phyloP scores from a whole-genome alignment of 129 eudicot species.

The Helianthus annuus region HanXRQr2.0-SUNRISE NC_035433.2:30941321-30941820 shows the following conservation, averaged over 20 bases:
- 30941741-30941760: too few species aligned
- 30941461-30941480: conserved; percentile 97
- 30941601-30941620: too few species aligned
- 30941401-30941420: conserved; percentile 76
- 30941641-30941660: too few species aligned
- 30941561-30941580: conserved; percentile 21
- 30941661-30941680: too few species aligned
- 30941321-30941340: conserved; percentile 49
- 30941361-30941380: conserved; percentile 97
- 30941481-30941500: conserved; percentile 90
- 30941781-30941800: too few species aligned
- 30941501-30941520: conserved; percentile 95
- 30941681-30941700: too few species aligned
- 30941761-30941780: too few species aligned
- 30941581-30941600: too few species aligned
- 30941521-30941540: conserved; percentile 85
- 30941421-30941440: conserved; percentile 93
- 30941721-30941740: too few species aligned
- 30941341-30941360: conserved; percentile 96
- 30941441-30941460: conserved; percentile 92
- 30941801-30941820: too few species aligned
- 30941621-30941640: too few species aligned
- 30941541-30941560: conserved; percentile 73
- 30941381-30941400: conserved; percentile 97
- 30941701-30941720: too few species aligned